Evolutionary conservation across 2,329 filamentous ascomycete species (phyloP), one percentile per base, ranked within the genome.

Genomic region (Cordyceps farinosa): DNA sequence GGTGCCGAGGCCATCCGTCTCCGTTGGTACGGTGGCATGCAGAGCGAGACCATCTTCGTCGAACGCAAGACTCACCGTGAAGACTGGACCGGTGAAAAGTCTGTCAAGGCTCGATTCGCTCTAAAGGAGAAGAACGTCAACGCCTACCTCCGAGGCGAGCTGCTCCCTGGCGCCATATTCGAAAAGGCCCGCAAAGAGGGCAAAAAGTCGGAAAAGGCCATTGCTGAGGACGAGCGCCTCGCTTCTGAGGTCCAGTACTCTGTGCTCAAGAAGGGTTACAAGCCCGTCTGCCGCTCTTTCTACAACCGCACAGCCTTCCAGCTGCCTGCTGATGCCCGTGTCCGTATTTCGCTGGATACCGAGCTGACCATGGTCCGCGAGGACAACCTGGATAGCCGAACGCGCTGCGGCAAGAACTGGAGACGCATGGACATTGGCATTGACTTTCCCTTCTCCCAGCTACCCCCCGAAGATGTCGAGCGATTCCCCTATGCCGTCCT

Each of bases 41-140:
- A 95, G 70, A 92, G 82, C 60, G 93, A 98, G 73, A 95, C 91
- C 61, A 96, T 98, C 63, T 99, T 98, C 72, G 90, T 99, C 30
- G 95, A 99, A 80, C 87, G 95, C 66, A 99, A 99, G 79, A 99
- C 95, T 1, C 95, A 99, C 79, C 89, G 95, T 45, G 95, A 99
- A 76, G 95, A 99, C 75, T 99, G 95, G 95, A 99, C 95, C 0
- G 95, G 95, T 64, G 95, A 99, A 76, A 97, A 98, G 79, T 98
- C 94, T 1, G 95, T 99, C 78, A 99, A 99, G 80, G 94, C 95
- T 50, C 90, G 95, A 50, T 99, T 99, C 73, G 84, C 90, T 9
- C 83, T 95, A 67, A 98, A 99, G 80, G 95, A 99, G 79, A 99
- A 99, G 83, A 91, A 97, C 66, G 90, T 99, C 72, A 98, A 98